These are phyloP conservation scores for Heterobasidion parviporum DNA, from an alignment of 1,284 basidiomycete genomes.

Conservation along the genomic window DNA sequence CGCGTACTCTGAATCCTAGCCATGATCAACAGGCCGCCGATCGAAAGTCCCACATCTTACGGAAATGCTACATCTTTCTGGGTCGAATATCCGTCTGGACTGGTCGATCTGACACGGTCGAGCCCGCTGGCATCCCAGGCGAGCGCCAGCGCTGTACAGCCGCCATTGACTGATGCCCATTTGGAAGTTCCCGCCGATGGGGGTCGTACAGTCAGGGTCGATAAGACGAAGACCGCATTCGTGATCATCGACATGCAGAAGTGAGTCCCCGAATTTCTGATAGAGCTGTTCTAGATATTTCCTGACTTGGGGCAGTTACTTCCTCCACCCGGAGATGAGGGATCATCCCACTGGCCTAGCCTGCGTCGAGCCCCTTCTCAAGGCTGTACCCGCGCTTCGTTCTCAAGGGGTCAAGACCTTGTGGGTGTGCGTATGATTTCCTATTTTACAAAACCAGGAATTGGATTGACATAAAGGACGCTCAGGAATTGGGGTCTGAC, in stretches of 20 bases:
- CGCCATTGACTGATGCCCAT: constrained; percentile 22
- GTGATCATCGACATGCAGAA: constrained; percentile 72
- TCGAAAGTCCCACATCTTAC: constrained; percentile 39
- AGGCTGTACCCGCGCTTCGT: constrained; percentile 40
- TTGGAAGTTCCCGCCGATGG: constrained; percentile 47
- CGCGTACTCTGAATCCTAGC: constrained; percentile 19
- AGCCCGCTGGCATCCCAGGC: constrained; percentile 23
- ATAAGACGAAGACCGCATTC: constrained; percentile 41
- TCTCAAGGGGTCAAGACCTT: constrained; percentile 50
- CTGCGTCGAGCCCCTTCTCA: constrained; percentile 48
- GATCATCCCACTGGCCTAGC: constrained; percentile 47
- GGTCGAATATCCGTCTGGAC: constrained; percentile 60
- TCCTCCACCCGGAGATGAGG: constrained; percentile 54
- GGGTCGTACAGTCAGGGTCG: constrained; percentile 40
- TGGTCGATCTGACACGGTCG: constrained; percentile 51
- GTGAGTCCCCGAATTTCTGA: constrained; percentile 25
- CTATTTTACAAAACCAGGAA: background rate
- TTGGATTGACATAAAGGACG: too few relatives aligned
- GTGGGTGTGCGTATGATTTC: constrained; percentile 44
- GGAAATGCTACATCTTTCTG: constrained; percentile 51
- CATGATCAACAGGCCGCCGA: constrained; percentile 37
- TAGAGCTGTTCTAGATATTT: too few relatives aligned
- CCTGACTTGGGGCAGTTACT: constrained; percentile 36
- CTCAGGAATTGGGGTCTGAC: constrained; percentile 64
- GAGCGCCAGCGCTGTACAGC: background rate